A percentile compares a stretch with the other conserved stretches of the same genome.
Conservation (phyloP, 2,329 filamentous ascomycete species). For the Elsinoe batatas region DNA sequence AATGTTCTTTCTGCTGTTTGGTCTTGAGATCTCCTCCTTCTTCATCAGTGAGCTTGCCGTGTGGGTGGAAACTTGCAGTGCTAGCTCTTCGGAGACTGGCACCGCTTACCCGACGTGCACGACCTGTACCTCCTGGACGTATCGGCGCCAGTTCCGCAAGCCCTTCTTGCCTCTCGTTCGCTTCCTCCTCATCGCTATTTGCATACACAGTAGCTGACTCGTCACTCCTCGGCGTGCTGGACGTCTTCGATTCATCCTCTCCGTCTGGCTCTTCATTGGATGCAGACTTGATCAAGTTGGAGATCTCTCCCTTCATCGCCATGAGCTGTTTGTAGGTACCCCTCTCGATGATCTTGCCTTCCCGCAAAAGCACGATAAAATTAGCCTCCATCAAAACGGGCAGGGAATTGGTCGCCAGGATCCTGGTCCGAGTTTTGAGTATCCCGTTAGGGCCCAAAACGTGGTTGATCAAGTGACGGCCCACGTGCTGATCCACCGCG, state of each 20-base stretch:
- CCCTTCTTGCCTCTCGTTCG: slow-evolving; percentile 56
- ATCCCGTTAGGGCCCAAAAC: slow-evolving; percentile 81
- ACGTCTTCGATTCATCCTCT: slow-evolving; percentile 37
- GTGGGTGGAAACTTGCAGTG: slow-evolving; percentile 76
- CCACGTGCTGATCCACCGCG: slow-evolving; percentile 96
- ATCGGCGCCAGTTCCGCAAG: slow-evolving; percentile 70
- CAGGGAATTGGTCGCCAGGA: slow-evolving; percentile 92
- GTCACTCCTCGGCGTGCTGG: slow-evolving; percentile 44
- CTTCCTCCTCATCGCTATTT: slow-evolving; percentile 44
- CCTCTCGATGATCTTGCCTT: slow-evolving; percentile 73
- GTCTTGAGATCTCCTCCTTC: slow-evolving; percentile 62
- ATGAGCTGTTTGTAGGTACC: slow-evolving; percentile 86
- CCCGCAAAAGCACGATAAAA: slow-evolving; percentile 74
- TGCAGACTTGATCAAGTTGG: slow-evolving; percentile 70
- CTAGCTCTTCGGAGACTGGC: slow-evolving; percentile 81
- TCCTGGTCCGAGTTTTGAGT: slow-evolving; percentile 74
- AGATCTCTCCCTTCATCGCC: slow-evolving; percentile 86
- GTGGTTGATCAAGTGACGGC: slow-evolving; percentile 86
- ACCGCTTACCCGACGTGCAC: slow-evolving; percentile 58
- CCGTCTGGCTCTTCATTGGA: slow-evolving; percentile 42
- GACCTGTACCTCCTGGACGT: slow-evolving; percentile 39
- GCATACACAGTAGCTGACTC: slow-evolving; percentile 54
- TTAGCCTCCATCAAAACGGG: slow-evolving; percentile 81
- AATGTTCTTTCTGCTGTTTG: slow-evolving; percentile 76
- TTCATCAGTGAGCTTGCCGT: slow-evolving; percentile 77